phyloP scores from a whole-genome alignment of 2,329 filamentous ascomycete species.

The Penicillium sp. region DNA sequence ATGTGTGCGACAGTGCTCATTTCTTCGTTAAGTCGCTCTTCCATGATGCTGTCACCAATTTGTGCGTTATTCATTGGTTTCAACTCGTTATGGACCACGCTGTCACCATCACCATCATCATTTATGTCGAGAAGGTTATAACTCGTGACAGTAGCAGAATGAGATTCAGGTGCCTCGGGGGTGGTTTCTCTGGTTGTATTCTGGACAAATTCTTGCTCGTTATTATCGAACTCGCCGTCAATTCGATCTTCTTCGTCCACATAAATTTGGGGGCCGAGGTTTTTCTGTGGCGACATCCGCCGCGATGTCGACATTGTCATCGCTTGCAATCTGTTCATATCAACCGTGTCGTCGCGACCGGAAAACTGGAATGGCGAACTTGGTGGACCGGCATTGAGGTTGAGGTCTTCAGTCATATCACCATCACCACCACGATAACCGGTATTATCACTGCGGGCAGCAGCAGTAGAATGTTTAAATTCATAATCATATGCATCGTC shows the following conservation, averaged over 20 bases:
- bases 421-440: conserved; percentile 13
- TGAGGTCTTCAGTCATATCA: conserved; percentile 17
- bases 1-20: conserved; percentile 38
- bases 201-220: background rate
- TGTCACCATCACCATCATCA: background rate
- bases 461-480: conserved; percentile 14
- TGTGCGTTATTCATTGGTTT: conserved; percentile 10
- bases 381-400: conserved; percentile 22
- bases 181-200: background rate
- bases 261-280: conserved; percentile 22
- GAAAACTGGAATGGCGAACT: conserved; percentile 38
- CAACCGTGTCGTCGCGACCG: conserved; percentile 31
- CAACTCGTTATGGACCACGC: background rate
- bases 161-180: background rate
- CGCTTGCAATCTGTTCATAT: conserved; percentile 21
- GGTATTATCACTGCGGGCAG: background rate
- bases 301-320: conserved; percentile 11
- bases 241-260: conserved; percentile 17
- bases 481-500: conserved; percentile 7
- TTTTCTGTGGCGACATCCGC: conserved; percentile 21
- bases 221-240: conserved; percentile 4
- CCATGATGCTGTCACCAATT: conserved; percentile 34
- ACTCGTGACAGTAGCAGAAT: background rate
- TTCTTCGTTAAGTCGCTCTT: conserved; percentile 37
- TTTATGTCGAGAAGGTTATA: conserved; percentile 2